phyloP scores from a whole-genome alignment of 352 stramenopile species.

The Globisporangium sylvaticum region DNA sequence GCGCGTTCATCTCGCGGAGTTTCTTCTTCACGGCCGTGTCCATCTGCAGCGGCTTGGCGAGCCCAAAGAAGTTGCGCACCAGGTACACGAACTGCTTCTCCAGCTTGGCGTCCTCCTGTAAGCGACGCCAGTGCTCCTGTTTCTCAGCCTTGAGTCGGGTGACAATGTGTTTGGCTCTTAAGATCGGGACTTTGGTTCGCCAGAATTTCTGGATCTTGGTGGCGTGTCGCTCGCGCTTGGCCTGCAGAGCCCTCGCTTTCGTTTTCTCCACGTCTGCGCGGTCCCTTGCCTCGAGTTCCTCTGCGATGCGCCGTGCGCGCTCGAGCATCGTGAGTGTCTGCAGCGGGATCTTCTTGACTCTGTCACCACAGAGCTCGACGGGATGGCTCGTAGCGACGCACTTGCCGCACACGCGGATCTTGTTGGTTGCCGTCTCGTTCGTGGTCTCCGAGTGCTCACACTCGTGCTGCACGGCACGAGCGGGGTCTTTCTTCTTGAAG shows the following conservation, averaged over 20 bases:
- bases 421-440: background rate
- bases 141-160: conserved; percentile 22
- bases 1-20: conserved; percentile 45
- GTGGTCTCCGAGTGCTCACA: conserved; percentile 26
- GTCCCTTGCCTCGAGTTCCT: conserved; percentile 40
- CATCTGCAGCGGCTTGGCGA: conserved; percentile 32
- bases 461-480: conserved; percentile 44
- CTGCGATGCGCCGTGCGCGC: conserved; percentile 26
- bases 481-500: background rate
- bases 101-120: conserved; percentile 27
- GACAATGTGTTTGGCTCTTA: conserved; percentile 26
- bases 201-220: conserved; percentile 57
- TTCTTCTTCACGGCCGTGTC: conserved; percentile 35
- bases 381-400: conserved; percentile 42
- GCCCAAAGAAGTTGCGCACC: conserved; percentile 34
- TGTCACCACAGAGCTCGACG: conserved; percentile 37
- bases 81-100: conserved; percentile 33
- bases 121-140: conserved; percentile 33
- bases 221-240: conserved; percentile 25
- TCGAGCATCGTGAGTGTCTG: conserved; percentile 40
- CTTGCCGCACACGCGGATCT: conserved; percentile 33
- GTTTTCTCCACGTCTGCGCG: conserved; percentile 45
- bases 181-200: conserved; percentile 29
- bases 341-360: conserved; percentile 23
- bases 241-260: conserved; percentile 21